Base-by-base conservation (phyloP, 192 early-diverging fungal species). In the Linnemannia schmuckeri region DNA sequence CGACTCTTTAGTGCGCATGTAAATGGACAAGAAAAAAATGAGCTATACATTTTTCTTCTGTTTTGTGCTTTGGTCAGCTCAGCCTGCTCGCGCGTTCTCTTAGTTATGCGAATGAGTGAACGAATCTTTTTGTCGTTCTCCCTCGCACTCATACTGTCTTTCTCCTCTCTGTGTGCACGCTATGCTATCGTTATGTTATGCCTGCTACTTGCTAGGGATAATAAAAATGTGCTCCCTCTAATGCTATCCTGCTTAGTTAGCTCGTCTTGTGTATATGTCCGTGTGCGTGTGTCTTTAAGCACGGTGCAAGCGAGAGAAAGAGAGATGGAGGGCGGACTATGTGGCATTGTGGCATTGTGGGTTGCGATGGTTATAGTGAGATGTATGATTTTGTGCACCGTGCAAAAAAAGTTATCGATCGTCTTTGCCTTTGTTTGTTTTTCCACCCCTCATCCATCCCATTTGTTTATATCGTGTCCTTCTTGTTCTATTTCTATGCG, bases 321-420 rank as follows among this genome's bases (percentile, higher is more conserved):
- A 20, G 49, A 46, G 44, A 46, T 46, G 15, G 13, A 46, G 49
- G 17, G 55, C 30, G 61, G 10, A 66, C 61, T 27, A 30, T 33
- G n/a, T 27, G 61, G 27, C n/a, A 66, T 30, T n/a, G 61, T 4
- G 61, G 61, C 30, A 63, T 3, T 66, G 61, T 33, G 61, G 61
- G 27, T 33, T n/a, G n/a, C n/a, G n/a, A 30, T 66, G n/a, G 9
- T 3, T 33, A 13, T 66, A 30, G 61, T 0, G 57, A 15, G 30
- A 33, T 33, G 61, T 66, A 33, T 35, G 13, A 9, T 66, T 66
- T 15, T 42, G 42, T 42, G 41, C 46, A 47, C 41, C 41, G 33
- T 33, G 41, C 72, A 74, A 74, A 73, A 72, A n/a, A 46, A 33
- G 20, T 70, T 38, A 47, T 30, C 10, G 44, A 42, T 47, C 72